Base-by-base conservation (phyloP, 139 green algal genomes). In the Chara braunii region DNA sequence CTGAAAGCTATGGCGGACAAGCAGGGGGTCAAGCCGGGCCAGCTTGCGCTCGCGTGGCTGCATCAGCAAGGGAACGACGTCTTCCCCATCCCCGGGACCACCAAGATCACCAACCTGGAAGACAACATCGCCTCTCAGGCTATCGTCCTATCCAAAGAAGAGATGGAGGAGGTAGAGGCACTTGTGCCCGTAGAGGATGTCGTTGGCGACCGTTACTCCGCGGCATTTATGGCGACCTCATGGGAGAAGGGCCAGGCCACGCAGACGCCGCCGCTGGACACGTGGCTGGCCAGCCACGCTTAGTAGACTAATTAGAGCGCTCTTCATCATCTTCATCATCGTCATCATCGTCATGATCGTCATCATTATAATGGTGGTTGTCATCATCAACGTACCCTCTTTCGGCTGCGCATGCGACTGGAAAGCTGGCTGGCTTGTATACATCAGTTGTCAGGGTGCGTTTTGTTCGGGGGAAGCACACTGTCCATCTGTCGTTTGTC, bases 41-140 rank as follows among this genome's bases (percentile, higher is more conserved):
- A 92, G 82, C 55, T 92, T 53, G 82, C 86, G 8, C 77, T 92
- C 45, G 84, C 85, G 0, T 92, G 86, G 86, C 62, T 92, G 51
- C 71, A 85, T 28, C 33, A 61, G 0, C 80, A 84, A 42, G 86
- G 85, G 0, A 44, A 78, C 14, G 85, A 89, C 52, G 78, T 91
- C 2, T 67, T 88, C 50, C 79, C 85, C 40, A 90, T 90, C 37
- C 85, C 85, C 40, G 60, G 60, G 3, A 69, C 60, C 3, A 69
- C 60, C 22, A 5, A 11, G 51, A 3, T 68, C 14, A 18, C 44
- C 4, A 56, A 69, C 43, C 6, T 69, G 42, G 60, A 69, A 45
- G 60, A 68, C 11, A 69, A 69, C n/a, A n/a, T n/a, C n/a, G n/a
- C n/a, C n/a, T n/a, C n/a, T n/a, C n/a, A n/a, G 8, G 43, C 60